Evolutionary conservation across 2,329 filamentous ascomycete genomes (phyloP).

Genomic region (Coniochaeta prunicola): DNA sequence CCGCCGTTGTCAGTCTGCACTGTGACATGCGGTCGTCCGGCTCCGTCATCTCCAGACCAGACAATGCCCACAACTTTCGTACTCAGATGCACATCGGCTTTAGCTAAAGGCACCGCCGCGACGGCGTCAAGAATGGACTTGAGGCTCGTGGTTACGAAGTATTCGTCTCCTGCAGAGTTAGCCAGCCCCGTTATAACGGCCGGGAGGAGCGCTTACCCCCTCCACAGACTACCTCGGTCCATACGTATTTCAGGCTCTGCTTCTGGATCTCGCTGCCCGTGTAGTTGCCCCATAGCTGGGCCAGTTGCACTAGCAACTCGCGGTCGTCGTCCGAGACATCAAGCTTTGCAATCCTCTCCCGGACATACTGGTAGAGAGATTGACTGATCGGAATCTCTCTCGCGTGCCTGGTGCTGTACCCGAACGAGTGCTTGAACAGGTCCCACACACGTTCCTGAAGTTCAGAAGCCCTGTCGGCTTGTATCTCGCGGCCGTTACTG

Average conservation of each 20-base stretch:
- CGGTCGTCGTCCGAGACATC: constrained; percentile 25
- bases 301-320: background rate
- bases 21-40: background rate
- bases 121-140: background rate
- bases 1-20: background rate
- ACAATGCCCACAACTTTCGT: background rate
- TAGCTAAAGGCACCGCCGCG: background rate
- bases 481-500: background rate
- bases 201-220: background rate
- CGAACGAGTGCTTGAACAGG: constrained; percentile 44
- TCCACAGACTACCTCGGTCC: constrained; percentile 30
- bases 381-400: constrained; percentile 30
- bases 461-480: background rate
- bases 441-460: constrained; percentile 28
- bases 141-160: background rate
- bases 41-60: constrained; percentile 12
- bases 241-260: constrained; percentile 52
- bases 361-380: constrained; percentile 43
- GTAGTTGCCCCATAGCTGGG: constrained; percentile 40
- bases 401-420: constrained; percentile 35
- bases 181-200: background rate
- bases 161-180: background rate
- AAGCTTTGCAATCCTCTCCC: constrained; percentile 26
- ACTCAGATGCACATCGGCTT: constrained; percentile 2
- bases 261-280: constrained; percentile 28